Conservation (phyloP, 441 rosid species). For the Populus hybrid region DNA sequence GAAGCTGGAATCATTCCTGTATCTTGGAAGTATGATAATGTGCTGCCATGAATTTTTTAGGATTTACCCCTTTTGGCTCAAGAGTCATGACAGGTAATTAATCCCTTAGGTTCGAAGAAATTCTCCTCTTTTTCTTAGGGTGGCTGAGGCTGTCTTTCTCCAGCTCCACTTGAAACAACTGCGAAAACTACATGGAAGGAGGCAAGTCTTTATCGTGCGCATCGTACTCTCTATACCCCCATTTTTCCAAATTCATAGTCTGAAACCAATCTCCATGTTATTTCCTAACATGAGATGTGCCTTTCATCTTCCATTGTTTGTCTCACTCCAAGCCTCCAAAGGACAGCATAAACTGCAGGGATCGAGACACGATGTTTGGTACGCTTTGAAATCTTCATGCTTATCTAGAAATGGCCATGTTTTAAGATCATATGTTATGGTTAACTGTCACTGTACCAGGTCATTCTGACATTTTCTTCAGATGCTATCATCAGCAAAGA, state of each 20-base stretch:
- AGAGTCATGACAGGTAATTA: not conserved
- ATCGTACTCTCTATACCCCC: slow-evolving; percentile 20
- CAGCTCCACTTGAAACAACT: slow-evolving; percentile 71
- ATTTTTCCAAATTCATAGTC: slow-evolving; percentile 13
- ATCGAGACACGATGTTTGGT: slow-evolving; percentile 4
- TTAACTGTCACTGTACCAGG: slow-evolving; percentile 41
- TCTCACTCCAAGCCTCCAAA: slow-evolving; percentile 13
- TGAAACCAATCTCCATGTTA: slow-evolving; percentile 5
- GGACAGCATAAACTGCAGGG: slow-evolving; percentile 16
- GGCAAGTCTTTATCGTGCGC: slow-evolving; percentile 53
- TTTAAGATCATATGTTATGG: slow-evolving; percentile 28
- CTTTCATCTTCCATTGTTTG: slow-evolving; percentile 14
- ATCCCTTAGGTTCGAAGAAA: slow-evolving; percentile 45
- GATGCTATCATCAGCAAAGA: slow-evolving; percentile 15
- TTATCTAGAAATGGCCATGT: not conserved
- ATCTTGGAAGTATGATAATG: not conserved
- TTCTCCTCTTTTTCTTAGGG: slow-evolving; percentile 6
- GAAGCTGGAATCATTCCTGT: not conserved
- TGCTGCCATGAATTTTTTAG: not conserved
- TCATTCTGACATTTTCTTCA: slow-evolving; percentile 30
- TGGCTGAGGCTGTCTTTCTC: slow-evolving; percentile 48
- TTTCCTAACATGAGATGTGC: not conserved
- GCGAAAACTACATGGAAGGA: slow-evolving; percentile 67
- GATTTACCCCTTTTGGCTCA: not conserved
- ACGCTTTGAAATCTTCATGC: not conserved